Base-by-base conservation (phyloP, 164 flowering plant species). In the Dillenia turbinata region DNA sequence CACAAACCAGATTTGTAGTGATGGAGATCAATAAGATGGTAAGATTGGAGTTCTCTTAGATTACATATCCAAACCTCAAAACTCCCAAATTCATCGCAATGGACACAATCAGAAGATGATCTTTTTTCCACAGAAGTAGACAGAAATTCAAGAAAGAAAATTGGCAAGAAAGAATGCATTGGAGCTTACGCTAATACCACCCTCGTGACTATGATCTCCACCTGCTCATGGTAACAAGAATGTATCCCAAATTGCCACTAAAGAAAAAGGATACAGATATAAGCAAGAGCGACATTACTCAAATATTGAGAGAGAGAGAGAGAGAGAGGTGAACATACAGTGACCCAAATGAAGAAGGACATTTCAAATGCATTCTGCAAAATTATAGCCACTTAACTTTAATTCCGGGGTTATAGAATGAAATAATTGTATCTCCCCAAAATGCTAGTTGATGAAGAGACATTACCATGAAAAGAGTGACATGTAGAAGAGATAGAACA, bases 221-320 rank as follows among this genome's bases (percentile, higher is more conserved):
- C 9, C 2, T 54, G 49, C 66, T 87, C 84, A 65, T 85, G 87
- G 78, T 83, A 87, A 66, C 93, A 87, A 48, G 90, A 85, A 0
- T 66, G 63, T 17, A 85, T 66, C 48, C 93, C 93, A 70, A 64
- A 87, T 71, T 82, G 78, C 57, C 50, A 54, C 88, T 85, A 33
- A 33, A 80, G 10, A 62, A 57, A 24, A 54, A n/a, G 3, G 1
- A 40, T 14, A 22, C 57, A 9, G 49, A 47, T 24, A 59, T 12
- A n/a, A 9, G 17, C 9, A 16, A 10, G 9, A 57, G 49, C 10
- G 8, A 16, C 11, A 17, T 12, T 16, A 22, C n/a, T 59, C 2
- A 58, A 8, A 61, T 1, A 33, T 52, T 24, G 16, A 59, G 24
- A 33, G 40, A 33, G 40, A 33, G 40, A 33, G 40, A 33, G 16